A percentile compares a stretch with the other conserved stretches of the same genome.
phyloP scores from a whole-genome alignment of 164 flowering plant genomes.

The Vitis cinerea region DNA sequence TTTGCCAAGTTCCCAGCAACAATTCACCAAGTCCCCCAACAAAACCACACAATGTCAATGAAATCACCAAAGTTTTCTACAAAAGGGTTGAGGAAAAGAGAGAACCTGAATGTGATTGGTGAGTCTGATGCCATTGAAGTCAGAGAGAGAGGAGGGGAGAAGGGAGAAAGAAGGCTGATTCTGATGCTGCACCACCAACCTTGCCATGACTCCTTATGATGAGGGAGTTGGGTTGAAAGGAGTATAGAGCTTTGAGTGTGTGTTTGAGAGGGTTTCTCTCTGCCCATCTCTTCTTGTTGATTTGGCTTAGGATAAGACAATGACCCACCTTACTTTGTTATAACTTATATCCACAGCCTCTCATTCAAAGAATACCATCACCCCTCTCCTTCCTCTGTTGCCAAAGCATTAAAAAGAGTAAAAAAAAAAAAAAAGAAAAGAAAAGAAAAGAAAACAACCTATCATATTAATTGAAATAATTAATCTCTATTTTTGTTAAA shows the following conservation, averaged over 20 bases:
- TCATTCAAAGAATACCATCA: slow-evolving; percentile 17
- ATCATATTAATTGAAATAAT: no score
- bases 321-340: slow-evolving; percentile 27
- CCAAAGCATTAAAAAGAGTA: neutral
- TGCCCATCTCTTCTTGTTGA: slow-evolving; percentile 7
- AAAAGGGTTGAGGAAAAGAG: slow-evolving; percentile 1
- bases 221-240: slow-evolving; percentile 3
- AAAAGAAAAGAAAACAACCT: no score
- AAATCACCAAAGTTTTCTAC: neutral
- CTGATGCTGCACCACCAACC: slow-evolving; percentile 55
- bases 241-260: slow-evolving; percentile 7
- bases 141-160: slow-evolving; percentile 69
- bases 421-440: no score
- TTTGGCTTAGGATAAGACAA: slow-evolving; percentile 52
- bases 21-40: no score
- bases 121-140: slow-evolving; percentile 70
- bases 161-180: slow-evolving; percentile 59
- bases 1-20: no score
- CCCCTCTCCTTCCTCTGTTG: neutral
- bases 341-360: slow-evolving; percentile 50
- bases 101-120: slow-evolving; percentile 58
- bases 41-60: no score
- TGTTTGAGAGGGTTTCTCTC: neutral
- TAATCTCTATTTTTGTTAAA: no score
- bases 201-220: slow-evolving; percentile 44